Evolutionary conservation across 2,329 filamentous ascomycete species (phyloP), one percentile per base, ranked within the genome.

Genomic region (Cordyceps farinosa): DNA sequence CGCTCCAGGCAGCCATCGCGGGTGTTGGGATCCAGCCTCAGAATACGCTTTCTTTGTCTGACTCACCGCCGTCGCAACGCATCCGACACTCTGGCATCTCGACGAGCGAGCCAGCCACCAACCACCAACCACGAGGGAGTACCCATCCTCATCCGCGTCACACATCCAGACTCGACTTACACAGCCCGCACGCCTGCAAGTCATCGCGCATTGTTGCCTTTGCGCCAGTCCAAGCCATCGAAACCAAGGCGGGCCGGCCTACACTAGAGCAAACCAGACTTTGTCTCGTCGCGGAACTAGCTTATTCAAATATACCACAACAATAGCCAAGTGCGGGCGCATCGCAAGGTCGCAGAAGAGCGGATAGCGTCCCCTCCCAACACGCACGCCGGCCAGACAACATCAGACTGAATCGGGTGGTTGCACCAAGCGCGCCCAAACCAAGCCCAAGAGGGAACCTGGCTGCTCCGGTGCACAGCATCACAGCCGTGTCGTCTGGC

Each of bases 1-100:
- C 22, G n/a, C 4, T 22, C 27, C 47, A 36, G 38, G 38, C 48
- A 42, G 17, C 36, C 36, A 38, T 52, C 30, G n/a, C n/a, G 10
- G 22, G 11, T 36, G 55, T 38, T 38, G 29, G 13, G 42, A 45
- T 45, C 22, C 45, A 48, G 45, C 45, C 42, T 58, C 34, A 48
- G 30, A 56, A 27, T 42, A 42, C 51, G n/a, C 32, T 40, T 62
- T 62, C 51, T 50, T 62, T 56, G 60, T 62, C 38, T 61, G 60
- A 62, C 60, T 62, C 60, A 62, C 60, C 60, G 51, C 60, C 58
- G 58, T 13, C 34, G 32, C 42, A 32, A 13, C 34, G n/a, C 13
- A 38, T 61, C 32, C 13, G 22, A 52, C 50, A 22, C 57, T 30
- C 42, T 44, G 10, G 48, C 56, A 59, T 50, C 56, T 45, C 29